Base-by-base conservation (phyloP, 2,329 filamentous ascomycete species). In the Aquanectria penicillioides region DNA sequence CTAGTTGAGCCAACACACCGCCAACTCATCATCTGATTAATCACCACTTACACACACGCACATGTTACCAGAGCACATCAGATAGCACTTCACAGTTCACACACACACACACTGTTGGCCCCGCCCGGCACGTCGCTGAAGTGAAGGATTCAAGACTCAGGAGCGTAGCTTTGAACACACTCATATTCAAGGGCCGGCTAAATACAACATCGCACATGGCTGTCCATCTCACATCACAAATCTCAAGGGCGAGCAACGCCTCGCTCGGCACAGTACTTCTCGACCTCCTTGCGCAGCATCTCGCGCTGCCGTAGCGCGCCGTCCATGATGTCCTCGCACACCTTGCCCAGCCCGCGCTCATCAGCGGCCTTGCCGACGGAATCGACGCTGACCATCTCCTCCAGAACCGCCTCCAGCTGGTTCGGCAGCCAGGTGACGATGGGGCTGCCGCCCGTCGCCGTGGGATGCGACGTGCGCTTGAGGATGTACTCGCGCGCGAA, bases 351-450 rank as follows among this genome's bases (percentile, higher is more conserved):
- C 12, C 78, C 78, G 29, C 68, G 67, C n/a, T 13, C 25, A 7
- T 56, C 37, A 8, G 67, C 67, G 23, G 78, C 76, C 52, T 63
- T 69, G 47, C 64, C 54, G 17, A 51, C 75, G 25, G 78, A 77
- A 64, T 84, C 84, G 2, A 90, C 80, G 29, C 82, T 77, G 18
- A 80, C 77, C 89, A 94, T 94, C 70, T 92, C 83, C 11, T 83
- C 80, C 75, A 94, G 81, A 11, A 94, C 89, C 1, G 91, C 90
- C 63, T 86, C 83, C 43, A 94, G 81, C 79, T 94, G 91, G 75
- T 94, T 94, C 3, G 91, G 91, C 61, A 94, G 77, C 91, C 91
- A 94, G 3, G 90, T 94, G 13, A 94, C 90, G 61, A 94, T 94
- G 4, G 91, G 91, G 66, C 88, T 92, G 15, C 91, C 91, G 2